phyloP scores from a whole-genome alignment of 495 filamentous ascomycete species.

The Halenospora varia region DNA sequence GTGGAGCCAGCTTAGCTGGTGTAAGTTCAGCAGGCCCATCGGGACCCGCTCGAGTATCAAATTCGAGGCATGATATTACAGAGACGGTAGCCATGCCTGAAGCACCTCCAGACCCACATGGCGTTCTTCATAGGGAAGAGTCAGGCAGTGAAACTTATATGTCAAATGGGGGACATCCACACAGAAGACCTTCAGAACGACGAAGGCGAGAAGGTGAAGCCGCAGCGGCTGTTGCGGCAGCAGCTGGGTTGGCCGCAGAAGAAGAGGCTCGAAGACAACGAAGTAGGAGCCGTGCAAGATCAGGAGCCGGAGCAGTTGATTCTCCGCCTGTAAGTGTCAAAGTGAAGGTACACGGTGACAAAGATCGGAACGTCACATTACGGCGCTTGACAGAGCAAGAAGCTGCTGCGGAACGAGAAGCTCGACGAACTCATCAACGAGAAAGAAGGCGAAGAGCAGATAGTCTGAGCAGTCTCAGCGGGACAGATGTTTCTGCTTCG shows the following conservation, averaged over 20 bases:
- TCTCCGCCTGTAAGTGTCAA: constrained; percentile 71
- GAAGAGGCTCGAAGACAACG: constrained; percentile 26
- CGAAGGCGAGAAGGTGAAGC: constrained; percentile 39
- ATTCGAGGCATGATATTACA: constrained; percentile 30
- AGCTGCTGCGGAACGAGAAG: constrained; percentile 42
- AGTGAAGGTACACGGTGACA: constrained; percentile 73
- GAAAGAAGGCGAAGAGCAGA: constrained; percentile 32
- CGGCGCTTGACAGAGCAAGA: constrained; percentile 78
- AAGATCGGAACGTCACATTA: constrained; percentile 73
- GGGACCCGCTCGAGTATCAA: constrained; percentile 6
- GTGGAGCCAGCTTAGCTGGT: too few relatives aligned
- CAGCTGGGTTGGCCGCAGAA: constrained; percentile 33
- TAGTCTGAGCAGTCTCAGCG: constrained; percentile 45
- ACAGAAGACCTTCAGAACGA: constrained; percentile 38
- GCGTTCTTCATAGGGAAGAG: constrained; percentile 53
- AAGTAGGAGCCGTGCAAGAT: constrained; percentile 18
- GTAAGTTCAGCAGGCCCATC: constrained; percentile 25
- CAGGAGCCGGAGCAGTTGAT: constrained; percentile 31
- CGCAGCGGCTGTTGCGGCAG: constrained; percentile 45
- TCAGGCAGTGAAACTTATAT: constrained; percentile 53
- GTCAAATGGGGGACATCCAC: constrained; percentile 45
- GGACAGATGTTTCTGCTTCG: constrained; percentile 35
- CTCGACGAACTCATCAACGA: constrained; percentile 22
- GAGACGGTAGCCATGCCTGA: constrained; percentile 41
- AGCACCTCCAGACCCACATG: constrained; percentile 51